A percentile compares a stretch with the other conserved stretches of the same genome.
phyloP scores from a whole-genome alignment of 306 rosid species.

The Vigna angularis region DNA sequence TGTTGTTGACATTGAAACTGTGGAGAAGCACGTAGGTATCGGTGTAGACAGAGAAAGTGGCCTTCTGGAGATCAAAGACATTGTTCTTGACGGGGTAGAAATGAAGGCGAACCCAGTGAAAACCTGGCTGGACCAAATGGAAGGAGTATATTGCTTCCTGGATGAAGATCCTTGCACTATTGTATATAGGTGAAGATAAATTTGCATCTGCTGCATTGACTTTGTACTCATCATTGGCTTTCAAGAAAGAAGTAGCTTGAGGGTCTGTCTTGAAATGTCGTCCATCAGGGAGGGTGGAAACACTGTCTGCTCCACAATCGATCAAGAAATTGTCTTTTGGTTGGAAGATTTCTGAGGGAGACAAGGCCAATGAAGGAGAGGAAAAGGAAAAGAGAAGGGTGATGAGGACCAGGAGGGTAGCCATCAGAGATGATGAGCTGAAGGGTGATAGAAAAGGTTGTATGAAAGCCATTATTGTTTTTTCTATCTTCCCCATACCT shows the following conservation, averaged over 20 bases:
- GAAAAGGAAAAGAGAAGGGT: slow-evolving; percentile 43
- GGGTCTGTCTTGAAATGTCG: slow-evolving; percentile 75
- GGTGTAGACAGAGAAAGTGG: slow-evolving; percentile 63
- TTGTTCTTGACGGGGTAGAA: slow-evolving; percentile 56
- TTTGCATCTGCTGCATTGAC: slow-evolving; percentile 41
- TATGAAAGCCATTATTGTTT: neutral
- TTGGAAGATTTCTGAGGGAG: slow-evolving; percentile 23
- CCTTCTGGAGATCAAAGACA: slow-evolving; percentile 56
- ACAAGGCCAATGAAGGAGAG: neutral
- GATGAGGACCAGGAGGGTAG: slow-evolving; percentile 65
- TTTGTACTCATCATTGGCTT: slow-evolving; percentile 64
- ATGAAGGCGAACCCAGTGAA: slow-evolving; percentile 72
- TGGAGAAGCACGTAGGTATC: slow-evolving; percentile 63
- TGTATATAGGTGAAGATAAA: slow-evolving; percentile 56
- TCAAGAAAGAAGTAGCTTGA: slow-evolving; percentile 56
- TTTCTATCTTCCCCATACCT: slow-evolving; percentile 70
- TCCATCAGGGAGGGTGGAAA: slow-evolving; percentile 67
- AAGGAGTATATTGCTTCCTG: slow-evolving; percentile 65
- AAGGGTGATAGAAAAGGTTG: slow-evolving; percentile 55
- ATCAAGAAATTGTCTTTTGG: slow-evolving; percentile 80
- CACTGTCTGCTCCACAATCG: slow-evolving; percentile 69
- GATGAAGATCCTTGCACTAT: slow-evolving; percentile 68
- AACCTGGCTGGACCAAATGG: slow-evolving; percentile 61
- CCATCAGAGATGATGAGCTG: slow-evolving; percentile 55
- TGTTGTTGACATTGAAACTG: slow-evolving; percentile 58